Percentiles rank a stretch among this genome's conserved stretches.
Evolutionary conservation across 75 land plant species (phyloP).

Genomic region (Gnetum montanum): DNA sequence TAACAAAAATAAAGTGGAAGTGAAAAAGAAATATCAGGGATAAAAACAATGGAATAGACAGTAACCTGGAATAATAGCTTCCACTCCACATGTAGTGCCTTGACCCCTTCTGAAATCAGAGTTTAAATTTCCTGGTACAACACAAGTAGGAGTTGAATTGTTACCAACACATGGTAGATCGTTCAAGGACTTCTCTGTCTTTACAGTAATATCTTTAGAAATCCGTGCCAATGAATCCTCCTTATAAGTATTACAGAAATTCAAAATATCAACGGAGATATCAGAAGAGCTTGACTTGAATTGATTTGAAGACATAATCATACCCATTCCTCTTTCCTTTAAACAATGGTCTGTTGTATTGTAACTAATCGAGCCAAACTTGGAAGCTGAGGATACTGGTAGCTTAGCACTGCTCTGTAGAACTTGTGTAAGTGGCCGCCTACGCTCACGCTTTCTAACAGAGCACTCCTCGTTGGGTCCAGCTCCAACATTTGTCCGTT

Average conservation of each 20-base stretch:
- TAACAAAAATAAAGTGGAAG: too few species aligned
- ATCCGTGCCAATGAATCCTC: conserved; percentile 7
- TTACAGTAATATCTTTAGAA: conserved; percentile 11
- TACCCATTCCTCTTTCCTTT: conserved; percentile 7
- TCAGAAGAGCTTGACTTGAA: conserved; percentile 14
- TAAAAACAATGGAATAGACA: too few species aligned
- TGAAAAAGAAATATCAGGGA: too few species aligned
- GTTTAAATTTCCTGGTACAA: conserved; percentile 30
- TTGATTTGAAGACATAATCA: conserved; percentile 22
- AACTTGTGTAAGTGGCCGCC: conserved; percentile 34
- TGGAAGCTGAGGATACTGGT: conserved; percentile 8
- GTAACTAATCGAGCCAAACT: conserved; percentile 10
- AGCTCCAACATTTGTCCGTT: conserved; percentile 17
- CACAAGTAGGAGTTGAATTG: conserved; percentile 21
- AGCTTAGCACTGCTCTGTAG: conserved; percentile 36
- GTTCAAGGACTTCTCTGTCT: background rate
- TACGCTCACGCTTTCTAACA: conserved; percentile 34
- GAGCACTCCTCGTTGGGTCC: conserved; percentile 18
- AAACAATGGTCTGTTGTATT: conserved; percentile 8
- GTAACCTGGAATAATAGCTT: conserved; percentile 29
- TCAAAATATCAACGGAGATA: conserved; percentile 11
- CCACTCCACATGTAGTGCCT: conserved; percentile 18
- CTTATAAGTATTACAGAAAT: conserved; percentile 10
- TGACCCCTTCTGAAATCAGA: conserved; percentile 20
- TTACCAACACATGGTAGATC: conserved; percentile 15